Evolutionary conservation across 1,139 yeast species (phyloP).

Genomic region (Taphrina deformans): DNA sequence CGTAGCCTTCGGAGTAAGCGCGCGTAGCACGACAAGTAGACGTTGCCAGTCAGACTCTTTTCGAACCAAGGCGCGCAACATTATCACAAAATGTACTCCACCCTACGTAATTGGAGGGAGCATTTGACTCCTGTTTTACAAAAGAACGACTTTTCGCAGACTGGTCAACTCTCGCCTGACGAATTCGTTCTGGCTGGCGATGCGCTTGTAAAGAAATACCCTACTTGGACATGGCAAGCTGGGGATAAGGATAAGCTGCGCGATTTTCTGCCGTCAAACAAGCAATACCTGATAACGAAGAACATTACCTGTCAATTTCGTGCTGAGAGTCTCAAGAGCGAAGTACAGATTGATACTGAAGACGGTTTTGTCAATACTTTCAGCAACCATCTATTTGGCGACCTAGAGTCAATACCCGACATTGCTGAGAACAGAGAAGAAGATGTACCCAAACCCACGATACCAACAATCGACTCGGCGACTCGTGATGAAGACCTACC

Average conservation of each 20-base stretch:
- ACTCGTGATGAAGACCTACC: constrained; percentile 43
- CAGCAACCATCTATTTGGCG: constrained; percentile 4
- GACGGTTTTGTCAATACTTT: constrained; percentile 8
- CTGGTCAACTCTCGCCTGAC: constrained; percentile 93
- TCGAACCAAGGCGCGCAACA: not conserved
- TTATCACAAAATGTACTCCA: constrained; percentile 15
- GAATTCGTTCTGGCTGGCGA: constrained; percentile 94
- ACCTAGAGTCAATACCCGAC: constrained; percentile 30
- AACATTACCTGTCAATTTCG: constrained; percentile 64
- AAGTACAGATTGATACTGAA: constrained; percentile 19
- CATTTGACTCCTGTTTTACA: constrained; percentile 88
- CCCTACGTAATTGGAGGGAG: constrained; percentile 60
- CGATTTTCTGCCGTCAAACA: constrained; percentile 77
- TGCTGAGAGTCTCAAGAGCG: constrained; percentile 19
- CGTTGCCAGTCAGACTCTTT: too few species aligned
- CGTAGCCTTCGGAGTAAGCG: too few species aligned
- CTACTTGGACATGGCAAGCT: constrained; percentile 89
- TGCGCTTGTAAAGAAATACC: constrained; percentile 82
- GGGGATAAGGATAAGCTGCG: constrained; percentile 43
- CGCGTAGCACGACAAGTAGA: not conserved
- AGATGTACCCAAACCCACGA: constrained; percentile 47
- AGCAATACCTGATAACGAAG: constrained; percentile 79
- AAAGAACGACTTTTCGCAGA: constrained; percentile 71
- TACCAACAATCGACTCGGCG: constrained; percentile 46
- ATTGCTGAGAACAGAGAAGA: constrained; percentile 37